Conservation (phyloP, 1,284 basidiomycete genomes). For the Leccinum idahoense region DNA sequence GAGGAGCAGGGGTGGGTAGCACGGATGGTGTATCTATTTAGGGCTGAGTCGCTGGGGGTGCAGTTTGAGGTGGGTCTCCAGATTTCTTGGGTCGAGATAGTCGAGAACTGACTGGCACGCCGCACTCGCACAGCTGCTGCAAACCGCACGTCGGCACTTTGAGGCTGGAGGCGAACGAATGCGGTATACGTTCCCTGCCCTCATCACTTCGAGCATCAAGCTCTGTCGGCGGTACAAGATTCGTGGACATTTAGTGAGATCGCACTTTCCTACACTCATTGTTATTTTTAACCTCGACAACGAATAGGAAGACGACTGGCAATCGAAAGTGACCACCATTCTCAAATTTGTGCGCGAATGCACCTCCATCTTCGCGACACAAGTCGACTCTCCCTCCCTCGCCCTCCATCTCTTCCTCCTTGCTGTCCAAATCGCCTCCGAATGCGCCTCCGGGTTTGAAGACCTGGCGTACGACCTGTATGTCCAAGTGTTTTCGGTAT, state of each 20-base stretch:
- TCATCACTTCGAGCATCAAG: conserved; percentile 88
- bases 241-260: conserved; percentile 22
- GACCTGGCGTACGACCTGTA: too few relatives aligned
- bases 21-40: conserved; percentile 92
- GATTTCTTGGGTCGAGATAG: background rate
- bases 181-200: conserved; percentile 35
- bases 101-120: background rate
- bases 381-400: too few relatives aligned
- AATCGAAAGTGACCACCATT: conserved; percentile 65
- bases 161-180: conserved; percentile 90
- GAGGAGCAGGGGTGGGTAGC: conserved; percentile 98
- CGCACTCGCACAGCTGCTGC: conserved; percentile 50
- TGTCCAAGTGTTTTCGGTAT: too few relatives aligned
- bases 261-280: background rate
- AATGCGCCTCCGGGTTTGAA: conserved; percentile 21
- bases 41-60: conserved; percentile 73
- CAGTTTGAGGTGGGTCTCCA: conserved; percentile 74
- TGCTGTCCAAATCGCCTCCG: conserved; percentile 38
- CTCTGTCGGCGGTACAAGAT: conserved; percentile 85
- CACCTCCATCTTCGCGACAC: too few relatives aligned
- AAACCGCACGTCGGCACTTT: conserved; percentile 84
- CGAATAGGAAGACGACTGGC: conserved; percentile 59
- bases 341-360: too few relatives aligned
- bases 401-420: conserved; percentile 32
- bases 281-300: background rate